Evolutionary conservation across 2,329 filamentous ascomycete genomes (phyloP).

Genomic region (Aspergillus glaucus): DNA sequence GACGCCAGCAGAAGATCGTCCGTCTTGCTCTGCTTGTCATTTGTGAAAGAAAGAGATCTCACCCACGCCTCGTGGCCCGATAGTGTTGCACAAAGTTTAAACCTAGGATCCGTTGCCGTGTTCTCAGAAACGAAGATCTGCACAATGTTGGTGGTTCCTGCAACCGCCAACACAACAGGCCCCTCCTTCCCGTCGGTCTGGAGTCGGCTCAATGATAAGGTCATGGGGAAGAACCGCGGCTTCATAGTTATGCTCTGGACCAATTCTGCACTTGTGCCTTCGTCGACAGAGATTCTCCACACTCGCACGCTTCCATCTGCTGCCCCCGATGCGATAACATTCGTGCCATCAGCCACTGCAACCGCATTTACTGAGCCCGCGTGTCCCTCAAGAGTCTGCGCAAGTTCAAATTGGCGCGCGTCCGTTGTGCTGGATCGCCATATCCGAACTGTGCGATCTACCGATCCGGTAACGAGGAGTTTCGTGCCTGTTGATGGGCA

Average conservation of each 20-base stretch:
- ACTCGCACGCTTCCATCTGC: constrained; percentile 57
- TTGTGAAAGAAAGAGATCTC: constrained; percentile 71
- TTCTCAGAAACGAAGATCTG: constrained; percentile 66
- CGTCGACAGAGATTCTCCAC: constrained; percentile 56
- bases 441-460: constrained; percentile 69
- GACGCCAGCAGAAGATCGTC: constrained; percentile 79
- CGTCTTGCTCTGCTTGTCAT: constrained; percentile 48
- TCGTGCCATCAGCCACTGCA: constrained; percentile 38
- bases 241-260: constrained; percentile 65
- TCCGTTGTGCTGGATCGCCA: constrained; percentile 39
- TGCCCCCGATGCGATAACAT: constrained; percentile 53
- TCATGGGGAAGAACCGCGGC: constrained; percentile 76
- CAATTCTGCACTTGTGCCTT: constrained; percentile 40
- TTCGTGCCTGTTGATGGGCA: constrained; percentile 42
- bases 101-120: constrained; percentile 41
- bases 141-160: constrained; percentile 74
- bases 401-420: constrained; percentile 33
- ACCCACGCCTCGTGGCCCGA: constrained; percentile 94
- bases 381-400: constrained; percentile 57
- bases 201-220: constrained; percentile 62
- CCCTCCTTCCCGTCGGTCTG: constrained; percentile 43
- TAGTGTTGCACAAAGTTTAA: constrained; percentile 68
- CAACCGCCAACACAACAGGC: constrained; percentile 65
- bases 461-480: constrained; percentile 70
- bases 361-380: constrained; percentile 66